These are phyloP conservation scores for Exophiala sideris DNA, from an alignment of 2,329 filamentous ascomycete species.

Conservation along the genomic window DNA sequence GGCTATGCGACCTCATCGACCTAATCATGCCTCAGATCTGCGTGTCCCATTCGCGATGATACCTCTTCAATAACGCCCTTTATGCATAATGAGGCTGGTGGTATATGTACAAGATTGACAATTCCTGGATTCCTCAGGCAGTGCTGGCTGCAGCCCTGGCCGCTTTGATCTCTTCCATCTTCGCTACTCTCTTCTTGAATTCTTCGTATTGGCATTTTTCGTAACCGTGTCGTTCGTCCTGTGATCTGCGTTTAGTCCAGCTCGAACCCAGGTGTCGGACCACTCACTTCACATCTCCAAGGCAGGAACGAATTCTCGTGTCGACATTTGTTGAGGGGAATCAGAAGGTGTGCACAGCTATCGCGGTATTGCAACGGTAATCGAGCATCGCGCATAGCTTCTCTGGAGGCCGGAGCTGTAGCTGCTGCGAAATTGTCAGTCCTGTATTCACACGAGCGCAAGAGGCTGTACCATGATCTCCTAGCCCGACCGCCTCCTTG, in stretches of 20 bases:
- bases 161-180: conserved; percentile 94
- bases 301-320: conserved; percentile 88
- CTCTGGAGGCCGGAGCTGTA: conserved; percentile 61
- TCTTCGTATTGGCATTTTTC: conserved; percentile 99
- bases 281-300: conserved; percentile 92
- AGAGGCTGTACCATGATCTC: conserved; percentile 35
- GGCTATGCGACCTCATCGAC: too few species aligned
- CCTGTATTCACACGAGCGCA: neutral
- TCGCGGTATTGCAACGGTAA: conserved; percentile 90
- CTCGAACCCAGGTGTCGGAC: conserved; percentile 1
- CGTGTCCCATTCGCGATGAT: too few species aligned
- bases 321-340: conserved; percentile 93
- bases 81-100: too few species aligned
- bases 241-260: conserved; percentile 13
- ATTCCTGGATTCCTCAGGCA: too few species aligned
- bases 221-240: conserved; percentile 96
- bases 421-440: conserved; percentile 13
- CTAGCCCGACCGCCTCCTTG: conserved; percentile 48
- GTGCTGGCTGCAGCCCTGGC: conserved; percentile 52
- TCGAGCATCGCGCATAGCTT: conserved; percentile 89
- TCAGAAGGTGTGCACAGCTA: conserved; percentile 89
- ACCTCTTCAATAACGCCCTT: too few species aligned
- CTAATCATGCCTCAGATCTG: too few species aligned
- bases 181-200: conserved; percentile 96
- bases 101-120: too few species aligned